Evolutionary conservation across 2,329 filamentous ascomycete species (phyloP).

Genomic region (Bipolaris sorokiniana): DNA sequence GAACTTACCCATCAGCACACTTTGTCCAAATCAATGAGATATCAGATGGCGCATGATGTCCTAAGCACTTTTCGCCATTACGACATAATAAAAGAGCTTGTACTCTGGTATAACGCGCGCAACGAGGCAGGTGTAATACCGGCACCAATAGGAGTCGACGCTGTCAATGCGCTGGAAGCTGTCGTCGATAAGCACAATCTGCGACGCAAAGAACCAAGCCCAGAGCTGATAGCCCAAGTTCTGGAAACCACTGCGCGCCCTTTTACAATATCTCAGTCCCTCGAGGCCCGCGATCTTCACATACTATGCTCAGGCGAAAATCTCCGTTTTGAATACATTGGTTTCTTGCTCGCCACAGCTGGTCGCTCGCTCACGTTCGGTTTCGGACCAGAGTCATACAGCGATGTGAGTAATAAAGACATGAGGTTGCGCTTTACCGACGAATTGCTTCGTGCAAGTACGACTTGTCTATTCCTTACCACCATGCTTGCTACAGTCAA

Average conservation of each 20-base stretch:
- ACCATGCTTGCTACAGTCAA: constrained; percentile 49
- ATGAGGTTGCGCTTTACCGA: constrained; percentile 34
- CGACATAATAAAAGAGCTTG: constrained; percentile 31
- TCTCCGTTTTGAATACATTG: constrained; percentile 50
- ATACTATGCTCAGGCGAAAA: constrained; percentile 47
- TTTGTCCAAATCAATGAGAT: constrained; percentile 39
- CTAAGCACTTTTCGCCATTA: constrained; percentile 39
- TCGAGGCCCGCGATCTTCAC: constrained; percentile 46
- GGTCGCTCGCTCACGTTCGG: constrained; percentile 43
- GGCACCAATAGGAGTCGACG: constrained; percentile 43
- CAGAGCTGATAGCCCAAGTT: constrained; percentile 33
- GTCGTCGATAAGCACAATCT: constrained; percentile 44
- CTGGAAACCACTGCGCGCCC: constrained; percentile 38
- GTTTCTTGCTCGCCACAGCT: constrained; percentile 47
- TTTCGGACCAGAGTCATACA: constrained; percentile 28
- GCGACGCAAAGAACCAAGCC: constrained; percentile 27
- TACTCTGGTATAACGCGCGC: constrained; percentile 31
- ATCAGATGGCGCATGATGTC: constrained; percentile 38
- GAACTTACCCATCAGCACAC: constrained; percentile 40
- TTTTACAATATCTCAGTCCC: constrained; percentile 31
- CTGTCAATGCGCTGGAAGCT: constrained; percentile 38
- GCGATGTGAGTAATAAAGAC: constrained; percentile 22
- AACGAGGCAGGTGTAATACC: constrained; percentile 47
- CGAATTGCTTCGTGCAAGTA: constrained; percentile 45
- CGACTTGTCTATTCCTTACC: constrained; percentile 47